These are phyloP conservation scores for Coemansia erecta DNA, from an alignment of 192 early-diverging fungal species.

Conservation along the genomic window DNA sequence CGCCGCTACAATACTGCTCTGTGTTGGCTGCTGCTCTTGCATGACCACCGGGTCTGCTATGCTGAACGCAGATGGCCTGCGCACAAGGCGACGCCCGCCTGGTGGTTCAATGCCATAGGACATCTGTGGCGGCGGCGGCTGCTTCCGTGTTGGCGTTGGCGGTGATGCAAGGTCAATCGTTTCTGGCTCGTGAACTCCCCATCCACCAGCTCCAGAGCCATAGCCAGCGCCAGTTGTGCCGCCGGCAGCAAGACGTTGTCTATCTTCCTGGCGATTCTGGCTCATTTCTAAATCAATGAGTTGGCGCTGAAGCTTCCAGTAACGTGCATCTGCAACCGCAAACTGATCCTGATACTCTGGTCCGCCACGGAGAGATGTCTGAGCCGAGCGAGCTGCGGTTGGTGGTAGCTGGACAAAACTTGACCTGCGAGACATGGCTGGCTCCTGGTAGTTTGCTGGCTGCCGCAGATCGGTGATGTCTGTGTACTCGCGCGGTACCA, in stretches of 20 bases:
- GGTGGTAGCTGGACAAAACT: constrained; percentile 47
- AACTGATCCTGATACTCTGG: constrained; percentile 35
- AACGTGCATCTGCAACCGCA: constrained; percentile 47
- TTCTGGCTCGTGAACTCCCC: constrained; percentile 12
- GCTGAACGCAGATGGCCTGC: constrained; percentile 45
- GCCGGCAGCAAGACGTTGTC: not conserved
- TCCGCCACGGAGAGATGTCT: constrained; percentile 9
- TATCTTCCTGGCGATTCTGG: constrained; percentile 21
- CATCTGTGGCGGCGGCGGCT: not conserved
- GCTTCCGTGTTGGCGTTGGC: constrained; percentile 33
- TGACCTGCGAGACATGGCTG: constrained; percentile 41
- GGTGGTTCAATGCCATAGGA: not conserved
- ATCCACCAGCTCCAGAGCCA: constrained; percentile 1
- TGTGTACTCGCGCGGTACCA: not conserved
- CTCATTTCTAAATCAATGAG: constrained; percentile 51
- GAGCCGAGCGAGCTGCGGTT: constrained; percentile 17
- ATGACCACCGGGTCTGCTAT: constrained; percentile 29
- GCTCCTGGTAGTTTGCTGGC: constrained; percentile 47
- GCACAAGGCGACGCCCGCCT: constrained; percentile 9
- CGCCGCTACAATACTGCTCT: too few species aligned
- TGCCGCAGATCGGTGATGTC: constrained; percentile 27
- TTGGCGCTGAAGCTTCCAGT: constrained; percentile 53
- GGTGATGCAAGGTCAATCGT: constrained; percentile 36
- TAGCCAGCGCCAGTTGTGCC: not conserved
- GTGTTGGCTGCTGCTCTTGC: not conserved